Conservation (phyloP, 805 yeast species). For the Candida maesae region DNA sequence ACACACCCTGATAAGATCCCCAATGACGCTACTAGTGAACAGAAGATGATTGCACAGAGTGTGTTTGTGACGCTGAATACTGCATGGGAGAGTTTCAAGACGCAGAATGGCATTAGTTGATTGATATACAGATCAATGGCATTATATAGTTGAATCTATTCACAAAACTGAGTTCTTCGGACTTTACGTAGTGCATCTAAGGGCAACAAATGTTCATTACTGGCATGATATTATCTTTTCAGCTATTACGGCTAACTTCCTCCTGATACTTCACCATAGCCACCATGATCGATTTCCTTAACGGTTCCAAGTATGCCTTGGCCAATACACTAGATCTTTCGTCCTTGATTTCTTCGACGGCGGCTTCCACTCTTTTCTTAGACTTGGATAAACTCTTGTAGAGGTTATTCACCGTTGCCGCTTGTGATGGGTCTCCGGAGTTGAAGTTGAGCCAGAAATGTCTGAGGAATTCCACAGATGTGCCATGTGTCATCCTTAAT, state of each 20-base stretch:
- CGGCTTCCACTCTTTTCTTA: conserved; percentile 39
- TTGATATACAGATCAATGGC: no score
- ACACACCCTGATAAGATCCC: conserved; percentile 87
- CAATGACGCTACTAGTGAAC: conserved; percentile 54
- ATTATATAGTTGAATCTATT: no score
- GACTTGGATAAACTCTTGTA: conserved; percentile 48
- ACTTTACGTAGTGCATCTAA: no score
- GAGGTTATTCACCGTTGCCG: conserved; percentile 40
- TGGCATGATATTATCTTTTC: not conserved
- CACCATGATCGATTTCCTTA: conserved; percentile 39
- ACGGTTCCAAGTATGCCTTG: conserved; percentile 38
- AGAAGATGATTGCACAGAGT: conserved; percentile 79
- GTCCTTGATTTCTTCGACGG: conserved; percentile 29
- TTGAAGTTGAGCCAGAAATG: conserved; percentile 71
- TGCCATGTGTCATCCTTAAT: conserved; percentile 59
- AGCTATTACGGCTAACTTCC: conserved; percentile 5
- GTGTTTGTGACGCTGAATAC: conserved; percentile 79
- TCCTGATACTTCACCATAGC: conserved; percentile 46
- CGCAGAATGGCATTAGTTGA: conserved; percentile 38
- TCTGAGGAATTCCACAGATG: conserved; percentile 69
- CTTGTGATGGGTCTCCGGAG: conserved; percentile 44
- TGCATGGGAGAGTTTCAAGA: conserved; percentile 86
- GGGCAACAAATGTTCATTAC: no score
- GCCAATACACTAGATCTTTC: conserved; percentile 27
- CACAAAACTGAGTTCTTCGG: no score